phyloP scores from a whole-genome alignment of 495 filamentous ascomycete genomes.

The Hypoxylon lienhwacheense region DNA sequence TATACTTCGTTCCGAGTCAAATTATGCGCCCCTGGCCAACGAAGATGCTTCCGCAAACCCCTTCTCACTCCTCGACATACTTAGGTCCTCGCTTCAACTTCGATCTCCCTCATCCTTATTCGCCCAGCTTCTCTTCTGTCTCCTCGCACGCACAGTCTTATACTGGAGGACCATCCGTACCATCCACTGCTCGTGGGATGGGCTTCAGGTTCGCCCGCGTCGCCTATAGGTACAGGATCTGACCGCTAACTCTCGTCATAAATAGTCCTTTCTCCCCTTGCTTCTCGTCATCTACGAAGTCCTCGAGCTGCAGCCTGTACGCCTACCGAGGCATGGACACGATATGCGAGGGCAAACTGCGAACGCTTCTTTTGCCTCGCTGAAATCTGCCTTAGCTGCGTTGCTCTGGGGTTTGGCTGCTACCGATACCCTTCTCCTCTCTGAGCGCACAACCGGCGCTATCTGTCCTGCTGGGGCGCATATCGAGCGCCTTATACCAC shows the following conservation, averaged over 20 bases:
- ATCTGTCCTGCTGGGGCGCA: constrained; percentile 30
- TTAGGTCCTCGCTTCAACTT: constrained; percentile 19
- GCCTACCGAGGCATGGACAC: constrained; percentile 20
- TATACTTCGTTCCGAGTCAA: constrained; percentile 12
- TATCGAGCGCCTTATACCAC: constrained; percentile 31
- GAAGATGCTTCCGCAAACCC: constrained; percentile 9
- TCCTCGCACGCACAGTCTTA: constrained; percentile 28
- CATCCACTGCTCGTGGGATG: constrained; percentile 40
- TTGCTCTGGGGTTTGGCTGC: constrained; percentile 35
- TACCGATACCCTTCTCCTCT: constrained; percentile 26
- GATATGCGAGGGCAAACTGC: constrained; percentile 6
- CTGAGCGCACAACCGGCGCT: constrained; percentile 29
- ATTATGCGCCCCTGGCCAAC: constrained; percentile 2
- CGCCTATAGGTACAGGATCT: neutral
- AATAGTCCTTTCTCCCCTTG: constrained; percentile 33
- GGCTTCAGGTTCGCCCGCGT: constrained; percentile 32
- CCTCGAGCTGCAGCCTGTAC: constrained; percentile 15
- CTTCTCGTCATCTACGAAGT: constrained; percentile 24
- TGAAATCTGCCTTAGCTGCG: constrained; percentile 24
- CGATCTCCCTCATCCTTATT: constrained; percentile 16
- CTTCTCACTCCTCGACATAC: constrained; percentile 8
- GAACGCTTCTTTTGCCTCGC: constrained; percentile 2
- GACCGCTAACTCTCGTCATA: neutral
- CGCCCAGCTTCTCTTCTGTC: constrained; percentile 23
- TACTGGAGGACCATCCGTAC: constrained; percentile 35